Base-by-base conservation (phyloP, 176 grass and related monocot species). In the Hordeum marinum region DNA sequence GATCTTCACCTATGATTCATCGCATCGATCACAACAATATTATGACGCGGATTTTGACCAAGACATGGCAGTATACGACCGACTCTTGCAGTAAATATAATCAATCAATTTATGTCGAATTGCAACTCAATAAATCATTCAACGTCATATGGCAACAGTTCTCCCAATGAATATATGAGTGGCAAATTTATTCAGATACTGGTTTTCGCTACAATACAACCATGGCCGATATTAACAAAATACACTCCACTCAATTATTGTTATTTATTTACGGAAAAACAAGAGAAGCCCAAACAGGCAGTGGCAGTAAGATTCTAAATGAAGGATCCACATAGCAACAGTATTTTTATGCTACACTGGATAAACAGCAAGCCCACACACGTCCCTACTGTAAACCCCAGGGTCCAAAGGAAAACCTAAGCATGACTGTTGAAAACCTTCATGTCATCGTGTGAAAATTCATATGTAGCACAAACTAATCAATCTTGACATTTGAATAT, bases 401-500 rank as follows among this genome's bases (percentile, higher is more conserved):
- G 46, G 26, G 73, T 58, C 10, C 42, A 74, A 48, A 2, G 71
- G 18, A 45, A 35, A 60, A 62, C 27, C 15, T 18, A 71, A 50
- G 26, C 48, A 52, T 52, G 37, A 48, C n/a, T 69, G 63, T 67
- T 17, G 4, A 71, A 21, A 87, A 76, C 17, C 18, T 69, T 26
- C 37, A 80, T 36, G 70, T 52, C 4, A 32, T 81, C 45, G 29
- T 11, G 27, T 76, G 34, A 29, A 43, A 85, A 84, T 21, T 59
- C 72, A 58, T 29, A 59, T 27, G 3, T 29, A 39, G 13, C 41
- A 76, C 55, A 79, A 87, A 84, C 82, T 85, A 96, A 94, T 99
- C 96, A 20, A 99, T 74, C 91, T 99, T 99, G 60, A 94, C 91
- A 54, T 99, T 99, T 60, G 93, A 96, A 80, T 99, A 99, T 36